Percentiles rank a stretch among this genome's conserved stretches.
Evolutionary conservation across 1,284 basidiomycete species (phyloP).

Genomic region (Kalmanozyma brasiliensis): DNA sequence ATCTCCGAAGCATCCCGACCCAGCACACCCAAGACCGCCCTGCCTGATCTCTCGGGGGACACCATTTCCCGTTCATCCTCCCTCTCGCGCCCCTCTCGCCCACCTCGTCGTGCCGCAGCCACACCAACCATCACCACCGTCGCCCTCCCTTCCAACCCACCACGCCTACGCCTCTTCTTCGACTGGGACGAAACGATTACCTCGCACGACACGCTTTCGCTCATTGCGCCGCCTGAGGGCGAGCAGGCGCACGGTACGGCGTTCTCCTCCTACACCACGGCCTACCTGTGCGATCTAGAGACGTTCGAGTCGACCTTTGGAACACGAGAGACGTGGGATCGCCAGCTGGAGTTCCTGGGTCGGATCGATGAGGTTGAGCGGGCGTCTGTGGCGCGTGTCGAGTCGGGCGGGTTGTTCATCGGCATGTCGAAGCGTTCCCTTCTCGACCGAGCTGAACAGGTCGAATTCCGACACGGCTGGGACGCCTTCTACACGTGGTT

Average conservation of each 20-base stretch:
- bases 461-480: slow-evolving; percentile 52
- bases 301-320: slow-evolving; percentile 18
- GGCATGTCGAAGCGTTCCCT: slow-evolving; percentile 17
- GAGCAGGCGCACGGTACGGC: slow-evolving; percentile 25
- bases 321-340: slow-evolving; percentile 9
- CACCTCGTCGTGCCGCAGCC: slow-evolving; percentile 20
- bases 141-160: background rate
- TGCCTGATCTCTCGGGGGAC: slow-evolving; percentile 7
- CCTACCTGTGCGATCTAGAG: slow-evolving; percentile 47
- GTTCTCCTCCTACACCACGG: slow-evolving; percentile 50
- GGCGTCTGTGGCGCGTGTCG: slow-evolving; percentile 36
- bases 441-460: slow-evolving; percentile 13
- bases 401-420: slow-evolving; percentile 52
- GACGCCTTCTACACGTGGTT: slow-evolving; percentile 29
- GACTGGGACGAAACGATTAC: slow-evolving; percentile 67
- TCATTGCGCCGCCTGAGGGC: slow-evolving; percentile 49
- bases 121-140: slow-evolving; percentile 1
- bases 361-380: slow-evolving; percentile 49
- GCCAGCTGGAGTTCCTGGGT: slow-evolving; percentile 39
- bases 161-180: slow-evolving; percentile 46
- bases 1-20: background rate
- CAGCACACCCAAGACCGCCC: background rate
- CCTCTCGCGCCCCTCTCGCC: slow-evolving; percentile 26
- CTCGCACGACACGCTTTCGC: slow-evolving; percentile 55
- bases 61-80: slow-evolving; percentile 19